phyloP scores from a whole-genome alignment of 352 stramenopile species.

The Pythium coloratum region DNA sequence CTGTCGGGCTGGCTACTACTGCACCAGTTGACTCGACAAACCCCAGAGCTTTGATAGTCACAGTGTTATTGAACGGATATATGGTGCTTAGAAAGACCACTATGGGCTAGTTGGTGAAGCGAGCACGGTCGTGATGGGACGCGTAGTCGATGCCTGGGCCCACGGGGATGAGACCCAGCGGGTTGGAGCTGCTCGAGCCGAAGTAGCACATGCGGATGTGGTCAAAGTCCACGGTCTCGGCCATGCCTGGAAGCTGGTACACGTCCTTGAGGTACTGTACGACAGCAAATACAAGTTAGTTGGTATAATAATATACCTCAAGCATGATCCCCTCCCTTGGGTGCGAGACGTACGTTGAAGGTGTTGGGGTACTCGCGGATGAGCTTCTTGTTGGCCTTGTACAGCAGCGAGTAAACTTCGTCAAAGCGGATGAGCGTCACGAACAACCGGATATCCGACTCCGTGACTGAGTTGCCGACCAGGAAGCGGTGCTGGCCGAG shows the following conservation, averaged over 20 bases:
- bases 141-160: constrained; percentile 33
- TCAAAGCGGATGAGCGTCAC: constrained; percentile 93
- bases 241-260: constrained; percentile 45
- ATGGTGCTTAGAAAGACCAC: too few relatives aligned
- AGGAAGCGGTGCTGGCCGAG: constrained; percentile 75
- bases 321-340: too few relatives aligned
- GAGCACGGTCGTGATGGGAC: constrained; percentile 35
- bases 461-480: constrained; percentile 64
- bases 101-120: constrained; percentile 22
- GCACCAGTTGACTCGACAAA: too few relatives aligned
- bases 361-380: constrained; percentile 86
- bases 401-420: constrained; percentile 87
- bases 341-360: constrained; percentile 44
- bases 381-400: constrained; percentile 83
- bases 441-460: constrained; percentile 91
- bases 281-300: too few relatives aligned
- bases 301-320: too few relatives aligned
- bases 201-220: constrained; percentile 61
- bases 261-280: constrained; percentile 47
- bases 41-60: too few relatives aligned
- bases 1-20: too few relatives aligned
- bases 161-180: constrained; percentile 43
- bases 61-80: too few relatives aligned
- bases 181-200: constrained; percentile 48
- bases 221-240: constrained; percentile 41